These are phyloP conservation scores for Fraxinus pennsylvanica DNA, from an alignment of 257 asterid species.

Conservation along the genomic window DNA sequence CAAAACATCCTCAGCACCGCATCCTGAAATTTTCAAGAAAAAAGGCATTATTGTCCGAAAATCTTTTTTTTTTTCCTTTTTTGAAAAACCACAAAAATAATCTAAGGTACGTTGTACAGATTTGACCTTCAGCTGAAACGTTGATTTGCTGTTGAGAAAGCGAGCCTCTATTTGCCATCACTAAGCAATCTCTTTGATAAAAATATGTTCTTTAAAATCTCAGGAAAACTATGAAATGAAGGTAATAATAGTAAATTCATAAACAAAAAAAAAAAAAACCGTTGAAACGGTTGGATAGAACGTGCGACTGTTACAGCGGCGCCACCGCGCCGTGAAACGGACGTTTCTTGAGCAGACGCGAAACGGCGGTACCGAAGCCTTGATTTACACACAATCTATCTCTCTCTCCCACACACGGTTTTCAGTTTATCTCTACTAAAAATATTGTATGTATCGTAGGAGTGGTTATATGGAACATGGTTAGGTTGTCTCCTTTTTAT, in stretches of 20 bases:
- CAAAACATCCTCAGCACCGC: constrained; percentile 21
- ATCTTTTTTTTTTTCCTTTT: background rate
- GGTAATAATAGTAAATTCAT: background rate
- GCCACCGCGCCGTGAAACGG: background rate
- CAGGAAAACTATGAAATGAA: background rate
- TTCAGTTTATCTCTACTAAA: background rate
- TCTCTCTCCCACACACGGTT: background rate
- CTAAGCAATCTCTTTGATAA: background rate
- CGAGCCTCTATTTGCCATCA: background rate
- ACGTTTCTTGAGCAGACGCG: background rate
- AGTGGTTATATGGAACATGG: background rate
- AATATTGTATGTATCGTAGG: background rate
- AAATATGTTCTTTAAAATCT: background rate
- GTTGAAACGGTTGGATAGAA: background rate
- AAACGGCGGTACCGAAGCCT: background rate
- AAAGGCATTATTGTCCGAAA: background rate
- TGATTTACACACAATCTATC: background rate
- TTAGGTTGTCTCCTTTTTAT: background rate
- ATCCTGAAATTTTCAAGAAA: constrained; percentile 15
- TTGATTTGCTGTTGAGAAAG: background rate
- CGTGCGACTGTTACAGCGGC: background rate
- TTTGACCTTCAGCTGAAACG: background rate
- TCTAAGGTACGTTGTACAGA: background rate
- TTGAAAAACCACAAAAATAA: background rate
- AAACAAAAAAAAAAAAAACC: background rate